Conservation (phyloP, 345 rosid species). For the Punica granatum region DNA sequence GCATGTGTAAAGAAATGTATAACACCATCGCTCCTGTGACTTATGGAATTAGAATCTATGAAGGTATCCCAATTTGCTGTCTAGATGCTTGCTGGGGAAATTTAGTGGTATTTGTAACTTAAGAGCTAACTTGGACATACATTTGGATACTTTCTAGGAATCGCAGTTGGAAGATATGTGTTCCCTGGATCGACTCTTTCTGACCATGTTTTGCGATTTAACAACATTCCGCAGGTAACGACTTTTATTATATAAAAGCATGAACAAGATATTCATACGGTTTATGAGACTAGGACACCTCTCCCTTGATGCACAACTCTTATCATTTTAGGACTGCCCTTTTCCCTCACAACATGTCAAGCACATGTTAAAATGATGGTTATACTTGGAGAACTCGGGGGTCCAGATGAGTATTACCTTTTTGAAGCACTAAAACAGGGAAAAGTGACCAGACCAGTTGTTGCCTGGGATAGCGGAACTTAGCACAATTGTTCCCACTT, state of each 20-base stretch:
- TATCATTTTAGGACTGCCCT: neutral
- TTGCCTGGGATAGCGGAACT: conserved; percentile 99
- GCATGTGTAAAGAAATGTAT: conserved; percentile 97
- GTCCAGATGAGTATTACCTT: conserved; percentile 91
- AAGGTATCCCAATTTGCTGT: conserved; percentile 36
- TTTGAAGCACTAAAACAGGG: conserved; percentile 95
- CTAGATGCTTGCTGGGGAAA: neutral
- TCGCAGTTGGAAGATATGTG: conserved; percentile 98
- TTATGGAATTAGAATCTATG: conserved; percentile 91
- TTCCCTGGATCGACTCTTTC: conserved; percentile 96
- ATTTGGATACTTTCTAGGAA: conserved; percentile 43
- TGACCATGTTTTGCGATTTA: conserved; percentile 87
- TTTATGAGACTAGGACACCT: neutral
- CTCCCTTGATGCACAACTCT: neutral
- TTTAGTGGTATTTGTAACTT: neutral
- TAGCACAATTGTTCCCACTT: conserved; percentile 96
- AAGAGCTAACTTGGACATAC: neutral
- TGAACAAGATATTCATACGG: neutral
- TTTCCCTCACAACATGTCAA: neutral
- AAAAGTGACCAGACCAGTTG: conserved; percentile 85
- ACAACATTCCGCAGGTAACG: conserved; percentile 90
- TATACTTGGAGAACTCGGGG: conserved; percentile 98
- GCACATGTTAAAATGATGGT: conserved; percentile 83
- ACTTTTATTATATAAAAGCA: neutral
- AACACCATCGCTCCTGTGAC: conserved; percentile 87